A percentile compares a stretch with the other conserved stretches of the same genome.
Evolutionary conservation across 305 asterid genomes (phyloP).

Genomic region (Fraxinus floribunda): DNA sequence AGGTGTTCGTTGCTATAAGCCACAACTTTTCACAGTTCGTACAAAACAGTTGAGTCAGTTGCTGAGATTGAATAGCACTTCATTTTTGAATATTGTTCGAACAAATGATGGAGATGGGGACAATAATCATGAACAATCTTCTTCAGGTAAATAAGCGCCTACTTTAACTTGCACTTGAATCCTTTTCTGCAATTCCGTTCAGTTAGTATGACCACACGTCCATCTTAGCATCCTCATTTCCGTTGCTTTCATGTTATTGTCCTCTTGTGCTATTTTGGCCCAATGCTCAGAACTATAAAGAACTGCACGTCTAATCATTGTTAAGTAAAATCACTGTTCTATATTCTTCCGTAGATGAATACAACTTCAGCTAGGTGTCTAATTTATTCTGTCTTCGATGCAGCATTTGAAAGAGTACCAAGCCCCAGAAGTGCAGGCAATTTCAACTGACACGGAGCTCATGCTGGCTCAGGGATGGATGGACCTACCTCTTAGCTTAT

Average conservation of each 20-base stretch:
- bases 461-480: conserved; percentile 69
- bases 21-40: conserved; percentile 65
- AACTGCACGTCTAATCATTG: background rate
- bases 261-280: background rate
- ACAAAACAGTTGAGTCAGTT: conserved; percentile 74
- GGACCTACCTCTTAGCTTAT: conserved; percentile 76
- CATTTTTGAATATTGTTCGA: conserved; percentile 60
- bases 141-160: conserved; percentile 47
- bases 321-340: background rate
- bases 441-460: conserved; percentile 53
- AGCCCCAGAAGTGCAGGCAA: conserved; percentile 50
- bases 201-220: background rate
- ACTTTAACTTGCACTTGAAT: background rate
- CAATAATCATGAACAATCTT: conserved; percentile 71
- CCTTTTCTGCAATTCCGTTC: background rate
- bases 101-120: conserved; percentile 70
- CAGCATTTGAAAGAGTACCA: conserved; percentile 59
- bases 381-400: conserved; percentile 12
- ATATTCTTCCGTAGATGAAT: background rate
- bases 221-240: background rate
- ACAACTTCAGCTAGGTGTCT: background rate
- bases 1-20: conserved; percentile 75
- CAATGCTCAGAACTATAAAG: background rate
- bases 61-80: conserved; percentile 52
- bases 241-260: background rate